A percentile compares a stretch with the other conserved stretches of the same genome.
Conservation (phyloP, 352 stramenopile genomes). For the Globisporangium barbulae region DNA sequence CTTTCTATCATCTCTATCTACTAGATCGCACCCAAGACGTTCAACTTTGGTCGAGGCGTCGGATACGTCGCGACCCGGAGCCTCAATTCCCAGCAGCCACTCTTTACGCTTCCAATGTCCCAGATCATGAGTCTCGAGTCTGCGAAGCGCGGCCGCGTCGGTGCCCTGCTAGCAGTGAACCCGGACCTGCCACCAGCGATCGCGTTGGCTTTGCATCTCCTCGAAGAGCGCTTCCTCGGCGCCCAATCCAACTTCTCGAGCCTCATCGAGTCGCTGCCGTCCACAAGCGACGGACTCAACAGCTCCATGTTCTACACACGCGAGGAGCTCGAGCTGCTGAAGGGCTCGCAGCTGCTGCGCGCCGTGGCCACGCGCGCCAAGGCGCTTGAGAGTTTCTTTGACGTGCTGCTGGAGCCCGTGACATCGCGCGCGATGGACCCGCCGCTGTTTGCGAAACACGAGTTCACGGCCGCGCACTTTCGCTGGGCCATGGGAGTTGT, state of each 20-base stretch:
- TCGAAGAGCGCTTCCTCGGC: conserved; percentile 42
- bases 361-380: conserved; percentile 25
- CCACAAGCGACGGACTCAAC: conserved; percentile 20
- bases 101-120: conserved; percentile 31
- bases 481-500: conserved; percentile 44
- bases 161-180: conserved; percentile 37
- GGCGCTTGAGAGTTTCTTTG: conserved; percentile 38
- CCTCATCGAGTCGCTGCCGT: conserved; percentile 28
- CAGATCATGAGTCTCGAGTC: conserved; percentile 41
- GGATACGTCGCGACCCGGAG: conserved; percentile 21
- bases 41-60: conserved; percentile 44
- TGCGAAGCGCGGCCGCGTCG: conserved; percentile 28
- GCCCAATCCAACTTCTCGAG: conserved; percentile 35
- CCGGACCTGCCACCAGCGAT: conserved; percentile 41
- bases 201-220: conserved; percentile 36
- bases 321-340: conserved; percentile 27
- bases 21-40: conserved; percentile 25
- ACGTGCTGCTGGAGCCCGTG: conserved; percentile 31
- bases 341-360: conserved; percentile 38
- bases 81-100: conserved; percentile 13
- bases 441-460: conserved; percentile 36
- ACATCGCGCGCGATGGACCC: conserved; percentile 38
- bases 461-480: conserved; percentile 46
- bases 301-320: conserved; percentile 44
- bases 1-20: not conserved